Conservation (phyloP, 495 filamentous ascomycete genomes). For the Aspergillus mulundensis region DNA sequence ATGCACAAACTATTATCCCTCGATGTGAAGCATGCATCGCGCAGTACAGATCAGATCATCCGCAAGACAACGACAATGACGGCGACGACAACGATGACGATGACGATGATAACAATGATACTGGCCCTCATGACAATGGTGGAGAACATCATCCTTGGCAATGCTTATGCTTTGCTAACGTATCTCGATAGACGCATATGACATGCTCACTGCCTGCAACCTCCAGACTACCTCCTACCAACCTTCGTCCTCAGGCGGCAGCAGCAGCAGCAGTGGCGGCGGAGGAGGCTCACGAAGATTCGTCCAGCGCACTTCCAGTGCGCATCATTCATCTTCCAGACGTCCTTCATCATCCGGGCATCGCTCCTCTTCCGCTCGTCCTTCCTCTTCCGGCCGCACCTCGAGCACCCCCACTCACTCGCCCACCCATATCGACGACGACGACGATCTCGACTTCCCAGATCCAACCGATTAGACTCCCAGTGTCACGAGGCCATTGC, state of each 20-base stretch:
- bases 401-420: neutral
- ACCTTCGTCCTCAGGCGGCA: neutral
- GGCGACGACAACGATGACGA: conserved; percentile 17
- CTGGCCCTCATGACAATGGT: conserved; percentile 23
- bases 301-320: neutral
- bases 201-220: conserved; percentile 30
- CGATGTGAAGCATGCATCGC: conserved; percentile 38
- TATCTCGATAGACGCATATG: conserved; percentile 28
- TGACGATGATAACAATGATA: conserved; percentile 14
- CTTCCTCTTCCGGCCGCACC: too few species aligned
- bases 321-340: neutral
- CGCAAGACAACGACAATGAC: conserved; percentile 13
- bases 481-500: too few species aligned
- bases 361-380: neutral
- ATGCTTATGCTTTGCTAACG: neutral
- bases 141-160: too few species aligned
- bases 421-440: neutral
- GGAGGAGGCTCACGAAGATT: neutral
- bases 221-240: conserved; percentile 31
- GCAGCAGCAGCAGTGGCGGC: neutral
- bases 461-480: neutral
- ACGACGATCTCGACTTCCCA: neutral
- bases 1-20: conserved; percentile 25
- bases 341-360: neutral
- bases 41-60: conserved; percentile 20